phyloP scores from a whole-genome alignment of 306 rosid species.

The Castanospermum australe region DNA sequence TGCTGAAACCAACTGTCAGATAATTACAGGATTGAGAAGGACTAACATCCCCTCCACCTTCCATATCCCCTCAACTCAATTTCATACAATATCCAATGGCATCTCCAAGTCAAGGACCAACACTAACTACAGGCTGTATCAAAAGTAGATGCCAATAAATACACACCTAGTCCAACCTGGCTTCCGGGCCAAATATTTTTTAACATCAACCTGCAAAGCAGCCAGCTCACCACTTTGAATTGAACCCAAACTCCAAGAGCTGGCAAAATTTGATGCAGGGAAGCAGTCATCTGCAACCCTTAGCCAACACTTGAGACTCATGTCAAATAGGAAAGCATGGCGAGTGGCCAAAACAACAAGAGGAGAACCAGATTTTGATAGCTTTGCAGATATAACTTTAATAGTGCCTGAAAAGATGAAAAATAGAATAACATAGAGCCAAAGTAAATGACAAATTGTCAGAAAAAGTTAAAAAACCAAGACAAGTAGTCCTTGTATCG shows the following conservation, averaged over 20 bases:
- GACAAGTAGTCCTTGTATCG: not conserved
- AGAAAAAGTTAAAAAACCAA: conserved; percentile 16
- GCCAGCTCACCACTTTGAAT: conserved; percentile 92
- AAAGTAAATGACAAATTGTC: not conserved
- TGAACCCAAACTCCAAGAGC: conserved; percentile 95
- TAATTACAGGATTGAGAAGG: not conserved
- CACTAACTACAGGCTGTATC: not conserved
- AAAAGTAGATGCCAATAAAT: conserved; percentile 9
- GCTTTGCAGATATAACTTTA: conserved; percentile 81
- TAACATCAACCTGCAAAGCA: conserved; percentile 90
- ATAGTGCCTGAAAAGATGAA: conserved; percentile 54
- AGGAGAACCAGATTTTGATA: conserved; percentile 75
- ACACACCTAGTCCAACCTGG: conserved; percentile 99
- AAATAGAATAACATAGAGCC: not conserved
- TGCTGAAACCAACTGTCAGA: not conserved
- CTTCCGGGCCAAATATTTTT: conserved; percentile 94
- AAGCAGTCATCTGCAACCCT: conserved; percentile 98
- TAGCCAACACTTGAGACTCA: conserved; percentile 90
- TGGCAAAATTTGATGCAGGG: conserved; percentile 94
- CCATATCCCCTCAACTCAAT: conserved; percentile 10
- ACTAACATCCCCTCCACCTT: not conserved
- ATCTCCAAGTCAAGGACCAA: conserved; percentile 10
- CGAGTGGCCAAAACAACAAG: conserved; percentile 88
- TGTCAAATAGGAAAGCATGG: conserved; percentile 92
- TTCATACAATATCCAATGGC: not conserved